Evolutionary conservation across 257 asterid species (phyloP).

Genomic region (Datura wrightii): DNA sequence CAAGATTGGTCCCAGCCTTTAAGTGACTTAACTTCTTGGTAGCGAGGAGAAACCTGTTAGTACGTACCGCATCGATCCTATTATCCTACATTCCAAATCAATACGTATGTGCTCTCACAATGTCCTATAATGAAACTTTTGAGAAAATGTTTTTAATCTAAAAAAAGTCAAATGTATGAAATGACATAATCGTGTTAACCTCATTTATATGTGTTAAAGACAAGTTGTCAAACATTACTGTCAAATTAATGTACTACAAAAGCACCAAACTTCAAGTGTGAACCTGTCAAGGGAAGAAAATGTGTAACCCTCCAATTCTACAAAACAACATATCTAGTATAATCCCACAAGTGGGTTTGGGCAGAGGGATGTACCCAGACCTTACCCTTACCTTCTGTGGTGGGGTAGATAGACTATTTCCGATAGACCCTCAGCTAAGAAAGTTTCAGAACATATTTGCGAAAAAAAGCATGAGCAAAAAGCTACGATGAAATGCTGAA

Average conservation of each 20-base stretch:
- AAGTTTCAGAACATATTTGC: not conserved
- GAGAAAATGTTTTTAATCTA: not conserved
- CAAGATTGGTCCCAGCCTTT: not conserved
- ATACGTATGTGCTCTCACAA: not conserved
- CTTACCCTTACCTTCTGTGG: not conserved
- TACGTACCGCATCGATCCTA: not conserved
- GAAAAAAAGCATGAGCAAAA: not conserved
- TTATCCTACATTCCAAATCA: not conserved
- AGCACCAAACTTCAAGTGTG: not conserved
- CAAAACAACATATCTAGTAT: not conserved
- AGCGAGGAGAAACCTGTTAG: constrained; percentile 1
- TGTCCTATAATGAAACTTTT: not conserved
- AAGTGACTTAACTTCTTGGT: not conserved
- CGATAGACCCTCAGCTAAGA: not conserved
- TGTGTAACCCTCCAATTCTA: constrained; percentile 22
- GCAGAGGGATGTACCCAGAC: not conserved
- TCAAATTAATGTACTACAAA: not conserved
- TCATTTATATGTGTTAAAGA: not conserved
- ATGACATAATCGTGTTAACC: not conserved
- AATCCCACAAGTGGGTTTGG: not conserved
- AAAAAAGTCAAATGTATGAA: not conserved
- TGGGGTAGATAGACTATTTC: not conserved
- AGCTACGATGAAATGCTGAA: not conserved
- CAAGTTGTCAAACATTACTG: constrained; percentile 16
- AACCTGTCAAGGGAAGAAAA: not conserved